Percentiles rank a stretch among this genome's conserved stretches.
phyloP scores from a whole-genome alignment of 1,139 yeast species.

The Geotrichum europaeum region DNA sequence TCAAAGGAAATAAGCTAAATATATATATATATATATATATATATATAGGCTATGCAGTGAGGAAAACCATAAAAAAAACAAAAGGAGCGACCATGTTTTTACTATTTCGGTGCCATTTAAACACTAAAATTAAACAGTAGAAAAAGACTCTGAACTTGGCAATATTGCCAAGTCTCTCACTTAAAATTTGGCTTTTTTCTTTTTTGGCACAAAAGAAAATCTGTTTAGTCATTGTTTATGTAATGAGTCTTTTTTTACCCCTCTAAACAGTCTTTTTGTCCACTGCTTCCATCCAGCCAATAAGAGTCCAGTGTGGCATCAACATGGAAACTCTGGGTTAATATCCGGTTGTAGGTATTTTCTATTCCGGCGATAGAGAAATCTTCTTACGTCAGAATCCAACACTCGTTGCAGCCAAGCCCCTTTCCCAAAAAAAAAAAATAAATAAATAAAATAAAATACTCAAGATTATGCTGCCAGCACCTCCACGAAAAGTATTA shows the following conservation, averaged over 20 bases:
- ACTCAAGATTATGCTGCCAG: too few relatives aligned
- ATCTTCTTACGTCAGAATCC: neutral
- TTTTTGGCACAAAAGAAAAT: neutral
- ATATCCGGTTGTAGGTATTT: neutral
- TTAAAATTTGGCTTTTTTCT: neutral
- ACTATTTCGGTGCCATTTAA: neutral
- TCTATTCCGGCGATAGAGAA: too few relatives aligned
- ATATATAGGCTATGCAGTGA: too few relatives aligned
- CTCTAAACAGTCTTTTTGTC: neutral
- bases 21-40: too few relatives aligned
- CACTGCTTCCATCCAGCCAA: neutral
- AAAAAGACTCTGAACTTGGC: constrained; percentile 6
- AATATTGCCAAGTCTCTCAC: constrained; percentile 1
- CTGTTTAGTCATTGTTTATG: neutral
- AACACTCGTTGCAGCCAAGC: too few relatives aligned
- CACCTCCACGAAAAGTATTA: neutral
- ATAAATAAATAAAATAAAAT: too few relatives aligned
- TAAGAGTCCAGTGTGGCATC: neutral
- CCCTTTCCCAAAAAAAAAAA: too few relatives aligned
- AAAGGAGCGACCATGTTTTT: too few relatives aligned
- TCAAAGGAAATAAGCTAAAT: neutral
- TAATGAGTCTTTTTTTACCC: neutral
- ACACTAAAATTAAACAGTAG: neutral
- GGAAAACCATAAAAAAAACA: too few relatives aligned
- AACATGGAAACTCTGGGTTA: neutral